A percentile compares a stretch with the other conserved stretches of the same genome.
Conservation (phyloP, 202 grass and related monocot genomes). For the Bolboschoenoplectus hybrid region DNA sequence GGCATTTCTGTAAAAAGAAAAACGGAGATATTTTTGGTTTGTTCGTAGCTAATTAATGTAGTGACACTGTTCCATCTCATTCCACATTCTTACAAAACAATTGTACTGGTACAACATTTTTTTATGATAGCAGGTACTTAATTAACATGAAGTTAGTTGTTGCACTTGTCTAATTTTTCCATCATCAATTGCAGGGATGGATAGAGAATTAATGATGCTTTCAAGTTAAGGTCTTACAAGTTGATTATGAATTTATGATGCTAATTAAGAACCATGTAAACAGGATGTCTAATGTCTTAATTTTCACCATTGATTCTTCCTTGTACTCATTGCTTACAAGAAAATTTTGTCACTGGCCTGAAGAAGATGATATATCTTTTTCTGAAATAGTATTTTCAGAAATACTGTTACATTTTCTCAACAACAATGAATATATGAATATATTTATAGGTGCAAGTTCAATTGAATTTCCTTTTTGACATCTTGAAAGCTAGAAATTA, state of each 20-base stretch:
- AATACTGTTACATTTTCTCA: neutral
- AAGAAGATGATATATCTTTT: too few relatives aligned
- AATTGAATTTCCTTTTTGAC: constrained; percentile 8
- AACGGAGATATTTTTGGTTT: neutral
- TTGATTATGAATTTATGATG: neutral
- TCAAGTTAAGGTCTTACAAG: neutral
- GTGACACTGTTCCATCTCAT: constrained; percentile 1
- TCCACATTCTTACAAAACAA: neutral
- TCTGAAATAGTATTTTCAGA: too few relatives aligned
- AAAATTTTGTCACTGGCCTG: too few relatives aligned
- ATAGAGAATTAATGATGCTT: neutral
- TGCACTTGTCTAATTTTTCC: neutral
- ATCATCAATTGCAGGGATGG: too few relatives aligned
- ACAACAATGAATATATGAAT: neutral
- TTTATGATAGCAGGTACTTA: neutral
- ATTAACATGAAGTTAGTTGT: neutral
- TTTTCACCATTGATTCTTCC: neutral
- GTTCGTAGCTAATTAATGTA: neutral
- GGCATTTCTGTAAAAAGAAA: neutral
- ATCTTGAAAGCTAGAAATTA: neutral
- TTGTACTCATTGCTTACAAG: neutral
- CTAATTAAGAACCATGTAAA: neutral
- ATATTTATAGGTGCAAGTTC: neutral
- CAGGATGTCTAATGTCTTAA: neutral
- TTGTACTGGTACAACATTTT: neutral